Percentiles rank a stretch among this genome's conserved stretches.
These are phyloP conservation scores for Parathielavia appendiculata DNA, from an alignment of 495 filamentous ascomycete species.

Conservation along the genomic window DNA sequence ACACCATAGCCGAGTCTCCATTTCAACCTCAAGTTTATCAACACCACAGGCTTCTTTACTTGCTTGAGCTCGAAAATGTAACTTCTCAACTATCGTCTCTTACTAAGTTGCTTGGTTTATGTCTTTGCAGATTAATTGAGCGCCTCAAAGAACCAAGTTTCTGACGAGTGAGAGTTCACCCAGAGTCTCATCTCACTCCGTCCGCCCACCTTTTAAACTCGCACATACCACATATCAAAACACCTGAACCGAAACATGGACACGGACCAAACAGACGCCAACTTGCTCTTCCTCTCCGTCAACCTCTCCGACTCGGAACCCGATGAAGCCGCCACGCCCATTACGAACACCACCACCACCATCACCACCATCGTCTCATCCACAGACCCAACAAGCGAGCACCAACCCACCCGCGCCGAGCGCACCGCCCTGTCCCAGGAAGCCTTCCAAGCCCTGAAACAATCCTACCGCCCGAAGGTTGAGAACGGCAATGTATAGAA, in stretches of 20 bases:
- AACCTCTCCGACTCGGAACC: conserved; percentile 39
- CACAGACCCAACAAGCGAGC: conserved; percentile 3
- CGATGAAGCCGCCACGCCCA: conserved; percentile 14
- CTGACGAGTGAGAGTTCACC: neutral
- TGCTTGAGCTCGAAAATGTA: no score
- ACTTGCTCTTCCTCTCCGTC: conserved; percentile 41
- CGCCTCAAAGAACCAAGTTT: neutral
- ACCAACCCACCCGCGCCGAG: conserved; percentile 26
- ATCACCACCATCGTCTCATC: conserved; percentile 10
- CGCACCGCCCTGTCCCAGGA: conserved; percentile 42
- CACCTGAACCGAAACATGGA: conserved; percentile 12
- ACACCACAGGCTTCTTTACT: no score
- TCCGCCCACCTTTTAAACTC: neutral
- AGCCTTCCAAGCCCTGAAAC: conserved; percentile 38
- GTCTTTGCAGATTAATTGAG: neutral
- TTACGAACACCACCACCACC: no score
- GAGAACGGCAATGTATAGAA: conserved; percentile 44
- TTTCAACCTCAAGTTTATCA: neutral
- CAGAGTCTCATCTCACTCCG: neutral
- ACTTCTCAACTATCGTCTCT: no score
- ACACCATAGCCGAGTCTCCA: neutral
- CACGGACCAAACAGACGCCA: conserved; percentile 22
- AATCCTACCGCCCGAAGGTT: conserved; percentile 36
- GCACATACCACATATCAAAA: neutral
- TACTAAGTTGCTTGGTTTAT: no score